Evolutionary conservation across 495 filamentous ascomycete genomes (phyloP), one percentile per base, ranked within the genome.

Genomic region (Jackrogersella multiformis): DNA sequence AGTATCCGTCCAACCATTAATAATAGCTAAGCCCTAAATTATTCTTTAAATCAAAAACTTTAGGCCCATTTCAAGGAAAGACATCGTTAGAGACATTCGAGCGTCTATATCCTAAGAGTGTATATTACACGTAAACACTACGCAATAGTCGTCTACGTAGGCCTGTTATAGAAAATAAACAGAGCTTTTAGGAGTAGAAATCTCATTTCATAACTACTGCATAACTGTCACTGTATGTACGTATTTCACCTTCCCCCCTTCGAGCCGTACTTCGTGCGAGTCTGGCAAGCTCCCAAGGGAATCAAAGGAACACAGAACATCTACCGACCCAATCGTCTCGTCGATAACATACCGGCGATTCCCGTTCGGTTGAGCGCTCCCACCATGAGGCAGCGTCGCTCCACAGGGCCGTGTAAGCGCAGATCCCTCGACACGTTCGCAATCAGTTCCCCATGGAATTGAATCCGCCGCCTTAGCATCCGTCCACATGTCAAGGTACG

Each of bases 291-390:
- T 69, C 4, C 80, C 80, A 13, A 84, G 64, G 21, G 76, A 73
- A 56, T 82, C 75, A 60, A 84, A 84, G 2, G 77, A 76, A 52
- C 80, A 84, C 10, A 83, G 57, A 12, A 83, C 78, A 61, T 84
- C 80, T 5, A 80, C 78, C 2, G 76, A 79, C 7, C 81, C 81
- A 1, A 80, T 34, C 20, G 70, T 73, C 71, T 84, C 80, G 55
- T 84, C 81, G 55, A 84, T 82, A n/a, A 84, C 80, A 65, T 84
- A 83, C 23, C 81, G 69, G 21, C 81, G 68, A 32, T 77, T 80
- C 1, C 74, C 76, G 52, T 82, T 82, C 15, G 53, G 54, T 65
- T 69, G 77, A 12, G 65, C 35, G 52, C 74, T 80, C 0, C 80
- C 80, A 0, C 80, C 80, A 5, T 54, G 70, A 3, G 81, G 80